Conservation (phyloP, 441 rosid species). For the Metrosideros polymorpha region DNA sequence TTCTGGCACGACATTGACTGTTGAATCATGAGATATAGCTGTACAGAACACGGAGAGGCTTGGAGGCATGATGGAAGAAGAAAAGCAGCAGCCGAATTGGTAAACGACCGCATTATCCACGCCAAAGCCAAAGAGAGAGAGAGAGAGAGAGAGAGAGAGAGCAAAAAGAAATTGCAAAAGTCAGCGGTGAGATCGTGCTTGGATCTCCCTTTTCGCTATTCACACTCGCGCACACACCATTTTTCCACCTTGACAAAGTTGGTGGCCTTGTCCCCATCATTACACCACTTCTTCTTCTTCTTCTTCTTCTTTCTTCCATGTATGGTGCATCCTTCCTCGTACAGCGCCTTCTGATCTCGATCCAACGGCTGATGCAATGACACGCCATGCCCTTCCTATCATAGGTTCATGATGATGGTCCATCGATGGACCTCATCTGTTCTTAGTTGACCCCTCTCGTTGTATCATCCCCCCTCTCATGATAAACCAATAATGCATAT, state of each 20-base stretch:
- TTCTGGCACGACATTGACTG: neutral
- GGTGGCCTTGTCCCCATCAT: neutral
- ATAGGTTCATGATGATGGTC: neutral
- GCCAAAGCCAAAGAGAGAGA: neutral
- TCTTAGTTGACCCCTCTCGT: neutral
- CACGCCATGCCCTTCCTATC: neutral
- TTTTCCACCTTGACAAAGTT: neutral
- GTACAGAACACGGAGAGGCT: neutral
- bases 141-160: neutral
- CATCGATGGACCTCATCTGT: neutral
- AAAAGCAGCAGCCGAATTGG: neutral
- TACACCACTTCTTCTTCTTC: neutral
- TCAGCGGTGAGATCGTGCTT: neutral
- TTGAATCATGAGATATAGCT: neutral
- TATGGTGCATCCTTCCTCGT: neutral
- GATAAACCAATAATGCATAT: neutral
- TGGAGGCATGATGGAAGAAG: neutral
- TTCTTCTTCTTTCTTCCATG: neutral
- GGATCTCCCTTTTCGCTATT: neutral
- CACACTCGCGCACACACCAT: neutral
- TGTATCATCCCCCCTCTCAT: neutral
- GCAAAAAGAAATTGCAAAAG: neutral
- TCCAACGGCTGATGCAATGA: neutral
- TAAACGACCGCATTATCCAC: neutral
- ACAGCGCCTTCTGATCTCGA: neutral